Evolutionary conservation across 306 rosid species (phyloP), one percentile per base, ranked within the genome.

Genomic region (Vigna hirtella): DNA sequence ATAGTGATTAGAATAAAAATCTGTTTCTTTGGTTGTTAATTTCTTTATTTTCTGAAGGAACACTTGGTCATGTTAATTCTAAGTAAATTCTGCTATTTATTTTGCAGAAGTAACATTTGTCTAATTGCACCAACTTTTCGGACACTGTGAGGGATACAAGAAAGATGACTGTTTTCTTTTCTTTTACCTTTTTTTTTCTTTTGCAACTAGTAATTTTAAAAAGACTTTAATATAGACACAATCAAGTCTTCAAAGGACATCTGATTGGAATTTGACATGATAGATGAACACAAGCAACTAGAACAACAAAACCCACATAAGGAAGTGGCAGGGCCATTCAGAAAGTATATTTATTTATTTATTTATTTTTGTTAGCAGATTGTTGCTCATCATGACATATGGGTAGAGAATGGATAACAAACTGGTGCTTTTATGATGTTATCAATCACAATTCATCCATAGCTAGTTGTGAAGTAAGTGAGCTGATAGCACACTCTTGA

Each of bases 301-400:
- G 43, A 70, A 38, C 49, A 36, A 7, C 22, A 18, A 61, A 76
- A 51, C 38, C 47, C 55, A 50, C 67, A 34, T 12, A 49, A 58
- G 42, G 71, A 58, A 74, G 16, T 45, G 52, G 59, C 70, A 56
- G 34, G n/a, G 63, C 36, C 71, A 48, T 68, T 74, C 28, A 32
- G 62, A 68, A 63, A 38, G 49, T 53, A 30, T 63, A 16, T 34
- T 34, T 1, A 36, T 64, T 34, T 36, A n/a, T 9, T 64, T 59
- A n/a, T 9, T 64, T 59, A 59, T 13, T 64, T 34, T 36, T 64
- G 22, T 61, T 32, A 42, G 9, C 13, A 24, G 22, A 20, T 13
- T 43, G 52, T 36, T 47, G 4, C 38, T 49, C 49, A 4, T 61
- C 70, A 49, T 22, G 49, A 24, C 72, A 56, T 62, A 18, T 17